A percentile compares a stretch with the other conserved stretches of the same genome.
These are phyloP conservation scores for Moricandia moricandioides DNA, from an alignment of 345 rosid species.

Conservation along the genomic window DNA sequence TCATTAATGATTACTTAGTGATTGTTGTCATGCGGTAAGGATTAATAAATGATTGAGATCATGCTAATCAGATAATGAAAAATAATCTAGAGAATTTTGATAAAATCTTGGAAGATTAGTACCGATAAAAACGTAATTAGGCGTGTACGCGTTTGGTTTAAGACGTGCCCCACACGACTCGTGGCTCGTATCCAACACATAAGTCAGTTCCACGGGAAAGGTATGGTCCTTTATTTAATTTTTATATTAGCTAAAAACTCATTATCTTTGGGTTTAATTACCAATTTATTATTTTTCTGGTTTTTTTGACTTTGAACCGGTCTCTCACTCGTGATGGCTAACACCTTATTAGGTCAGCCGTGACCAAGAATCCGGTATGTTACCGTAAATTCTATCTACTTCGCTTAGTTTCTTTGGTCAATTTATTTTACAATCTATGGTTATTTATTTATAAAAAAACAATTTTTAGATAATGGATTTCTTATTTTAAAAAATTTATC, in stretches of 20 bases:
- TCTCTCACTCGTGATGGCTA: constrained; percentile 35
- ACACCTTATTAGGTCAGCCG: constrained; percentile 23
- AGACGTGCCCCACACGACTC: constrained; percentile 40
- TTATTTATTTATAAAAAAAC: neutral
- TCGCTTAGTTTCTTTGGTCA: neutral
- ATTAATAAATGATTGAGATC: neutral
- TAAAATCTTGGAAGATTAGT: constrained; percentile 21
- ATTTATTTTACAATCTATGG: constrained; percentile 20
- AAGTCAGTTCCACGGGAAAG: constrained; percentile 40
- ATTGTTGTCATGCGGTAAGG: neutral
- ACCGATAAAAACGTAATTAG: constrained; percentile 18
- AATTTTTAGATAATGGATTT: neutral
- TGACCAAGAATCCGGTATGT: constrained; percentile 19
- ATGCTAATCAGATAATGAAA: neutral
- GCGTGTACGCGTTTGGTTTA: constrained; percentile 40
- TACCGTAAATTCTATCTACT: neutral
- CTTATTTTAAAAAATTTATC: neutral
- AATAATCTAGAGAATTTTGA: neutral
- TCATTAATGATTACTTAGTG: neutral
- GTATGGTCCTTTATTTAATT: constrained; percentile 17
- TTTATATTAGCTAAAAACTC: neutral
- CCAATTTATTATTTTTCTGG: constrained; percentile 24
- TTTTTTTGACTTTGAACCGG: constrained; percentile 43
- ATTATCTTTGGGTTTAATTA: constrained; percentile 13
- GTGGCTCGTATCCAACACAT: constrained; percentile 38